Base-by-base conservation (phyloP, 2,329 filamentous ascomycete species). In the Fusarium siculi region DNA sequence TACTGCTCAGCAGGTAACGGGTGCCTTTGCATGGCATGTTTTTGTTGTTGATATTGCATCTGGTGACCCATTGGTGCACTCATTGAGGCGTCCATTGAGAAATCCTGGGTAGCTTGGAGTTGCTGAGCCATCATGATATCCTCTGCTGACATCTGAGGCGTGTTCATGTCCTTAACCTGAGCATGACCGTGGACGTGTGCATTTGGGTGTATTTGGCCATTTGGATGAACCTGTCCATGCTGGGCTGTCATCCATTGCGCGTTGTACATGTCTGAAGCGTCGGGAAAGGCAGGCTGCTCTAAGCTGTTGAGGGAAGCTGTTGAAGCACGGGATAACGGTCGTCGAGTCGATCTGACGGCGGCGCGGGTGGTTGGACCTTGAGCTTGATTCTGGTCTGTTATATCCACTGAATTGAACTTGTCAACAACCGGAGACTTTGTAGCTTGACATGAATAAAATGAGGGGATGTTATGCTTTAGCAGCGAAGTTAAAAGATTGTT, bases 91-190 rank as follows among this genome's bases (percentile, higher is more conserved):
- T 85, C 85, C 77, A 90, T 85, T 32, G 84, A 78, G 25, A 87
- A 82, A 56, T 89, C 87, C 86, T 86, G 62, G 59, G 85, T 85
- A 49, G 83, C 82, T 70, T 89, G 87, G 76, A 91, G 84, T 70
- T 90, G 89, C 28, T 86, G 84, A 34, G 87, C 85, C 23, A 91
- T 82, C 53, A 91, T 86, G 81, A 91, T 86, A 67, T 89, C 88
- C 73, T 91, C 89, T 30, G 87, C 81, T 7, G 87, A 85, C 83
- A 91, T 85, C 59, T 86, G 85, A 37, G 83, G 80, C 39, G 80
- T 77, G 12, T 80, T 77, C 70, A 88, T 84, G 53, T 85, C 83
- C 75, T 85, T 85, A 15, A 82, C 76, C 59, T 85, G 84, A 56
- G 74, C 75, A 70, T 86, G 84, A 55, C 59, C 44, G 42, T 73